Conservation (phyloP, 345 rosid genomes). For the Excoecaria cochinchinensis region DNA sequence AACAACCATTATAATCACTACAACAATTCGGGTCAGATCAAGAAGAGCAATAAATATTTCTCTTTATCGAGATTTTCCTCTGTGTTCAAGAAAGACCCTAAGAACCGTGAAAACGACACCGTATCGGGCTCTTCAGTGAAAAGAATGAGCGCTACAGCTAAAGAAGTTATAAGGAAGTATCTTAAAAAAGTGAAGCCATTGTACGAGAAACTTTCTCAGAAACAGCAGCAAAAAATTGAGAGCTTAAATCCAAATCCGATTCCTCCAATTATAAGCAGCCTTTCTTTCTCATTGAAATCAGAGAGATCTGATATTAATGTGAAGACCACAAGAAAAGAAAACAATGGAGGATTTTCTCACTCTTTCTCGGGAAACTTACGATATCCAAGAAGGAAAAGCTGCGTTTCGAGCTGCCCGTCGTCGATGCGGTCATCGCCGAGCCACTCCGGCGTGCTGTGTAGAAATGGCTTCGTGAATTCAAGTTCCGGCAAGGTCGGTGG, state of each 20-base stretch:
- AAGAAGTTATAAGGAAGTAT: slow-evolving; percentile 76
- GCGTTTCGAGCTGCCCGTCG: slow-evolving; percentile 79
- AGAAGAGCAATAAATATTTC: slow-evolving; percentile 52
- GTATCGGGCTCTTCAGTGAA: slow-evolving; percentile 47
- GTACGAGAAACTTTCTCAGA: slow-evolving; percentile 78
- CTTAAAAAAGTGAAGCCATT: slow-evolving; percentile 90
- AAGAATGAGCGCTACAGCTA: slow-evolving; percentile 74
- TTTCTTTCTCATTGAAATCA: slow-evolving; percentile 17
- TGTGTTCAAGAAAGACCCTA: slow-evolving; percentile 74
- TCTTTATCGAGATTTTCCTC: slow-evolving; percentile 78
- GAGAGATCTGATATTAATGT: slow-evolving; percentile 35
- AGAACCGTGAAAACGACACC: slow-evolving; percentile 31
- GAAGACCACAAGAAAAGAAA: slow-evolving; percentile 30
- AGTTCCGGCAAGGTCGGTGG: slow-evolving; percentile 3
- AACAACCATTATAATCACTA: not conserved
- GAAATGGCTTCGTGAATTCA: slow-evolving; percentile 34
- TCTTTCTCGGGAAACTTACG: slow-evolving; percentile 88
- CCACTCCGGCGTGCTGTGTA: slow-evolving; percentile 74
- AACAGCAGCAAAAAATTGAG: slow-evolving; percentile 51
- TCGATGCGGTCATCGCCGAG: slow-evolving; percentile 89
- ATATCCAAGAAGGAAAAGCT: slow-evolving; percentile 62
- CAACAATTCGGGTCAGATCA: slow-evolving; percentile 27
- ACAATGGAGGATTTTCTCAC: slow-evolving; percentile 40
- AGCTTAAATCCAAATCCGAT: not conserved
- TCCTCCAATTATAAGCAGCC: slow-evolving; percentile 5